Conservation (phyloP, 768 basidiomycete species). For the Roridomyces roridus region DNA sequence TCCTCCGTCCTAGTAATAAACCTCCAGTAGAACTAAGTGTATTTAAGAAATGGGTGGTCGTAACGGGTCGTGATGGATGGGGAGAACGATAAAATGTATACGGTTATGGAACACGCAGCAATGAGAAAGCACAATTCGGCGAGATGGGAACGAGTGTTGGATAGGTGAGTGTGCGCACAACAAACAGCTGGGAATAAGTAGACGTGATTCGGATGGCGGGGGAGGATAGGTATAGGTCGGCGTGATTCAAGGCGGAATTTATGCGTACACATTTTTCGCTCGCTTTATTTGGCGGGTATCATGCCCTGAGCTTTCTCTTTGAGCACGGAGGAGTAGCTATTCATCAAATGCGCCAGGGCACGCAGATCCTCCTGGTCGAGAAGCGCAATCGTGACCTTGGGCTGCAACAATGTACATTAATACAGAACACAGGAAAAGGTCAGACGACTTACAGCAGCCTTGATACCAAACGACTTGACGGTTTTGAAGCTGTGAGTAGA, state of each 20-base stretch:
- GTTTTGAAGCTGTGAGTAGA: conserved; percentile 48
- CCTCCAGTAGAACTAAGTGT: neutral
- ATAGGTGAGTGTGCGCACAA: conserved; percentile 8
- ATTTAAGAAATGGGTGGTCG: neutral
- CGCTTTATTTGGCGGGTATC: conserved; percentile 27
- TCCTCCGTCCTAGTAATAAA: too few species aligned
- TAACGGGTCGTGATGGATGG: conserved; percentile 1
- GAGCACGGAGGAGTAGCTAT: conserved; percentile 81
- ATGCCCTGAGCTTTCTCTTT: conserved; percentile 69
- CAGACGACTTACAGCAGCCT: conserved; percentile 66
- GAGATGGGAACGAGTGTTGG: conserved; percentile 8
- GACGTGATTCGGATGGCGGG: too few species aligned
- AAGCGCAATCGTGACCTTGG: conserved; percentile 84
- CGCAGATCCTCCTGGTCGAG: conserved; percentile 87
- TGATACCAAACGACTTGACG: conserved; percentile 84
- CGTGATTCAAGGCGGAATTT: too few species aligned
- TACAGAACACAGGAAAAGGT: neutral
- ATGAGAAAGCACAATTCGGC: conserved; percentile 19
- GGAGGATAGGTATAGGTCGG: too few species aligned
- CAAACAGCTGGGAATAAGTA: conserved; percentile 2
- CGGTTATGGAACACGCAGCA: conserved; percentile 8
- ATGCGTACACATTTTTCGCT: neutral
- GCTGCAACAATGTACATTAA: conserved; percentile 43
- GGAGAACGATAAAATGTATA: neutral
- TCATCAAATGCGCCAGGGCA: conserved; percentile 84